Evolutionary conservation across 2,329 filamentous ascomycete genomes (phyloP).

Genomic region (Colletotrichum paranaense): DNA sequence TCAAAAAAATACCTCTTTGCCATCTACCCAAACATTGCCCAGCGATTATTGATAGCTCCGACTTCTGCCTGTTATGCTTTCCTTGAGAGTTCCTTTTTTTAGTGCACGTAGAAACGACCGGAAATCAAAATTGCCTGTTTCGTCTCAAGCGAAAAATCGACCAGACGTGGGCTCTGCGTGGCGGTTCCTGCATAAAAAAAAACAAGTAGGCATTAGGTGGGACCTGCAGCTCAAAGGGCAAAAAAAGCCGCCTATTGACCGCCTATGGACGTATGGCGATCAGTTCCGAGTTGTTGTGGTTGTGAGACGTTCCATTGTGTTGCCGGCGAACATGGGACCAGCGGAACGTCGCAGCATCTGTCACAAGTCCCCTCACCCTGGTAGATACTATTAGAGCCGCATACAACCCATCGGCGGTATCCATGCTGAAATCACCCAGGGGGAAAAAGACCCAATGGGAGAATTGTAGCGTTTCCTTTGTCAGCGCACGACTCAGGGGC

Average conservation of each 20-base stretch:
- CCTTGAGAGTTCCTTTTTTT: background rate
- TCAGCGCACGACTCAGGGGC: background rate
- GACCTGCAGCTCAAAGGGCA: background rate
- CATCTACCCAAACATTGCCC: background rate
- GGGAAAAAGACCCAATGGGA: constrained; percentile 7
- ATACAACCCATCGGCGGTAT: background rate
- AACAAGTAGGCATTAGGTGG: background rate
- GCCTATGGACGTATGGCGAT: background rate
- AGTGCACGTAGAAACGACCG: background rate
- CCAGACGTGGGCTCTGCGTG: background rate
- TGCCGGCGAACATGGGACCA: constrained; percentile 12
- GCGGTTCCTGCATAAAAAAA: background rate
- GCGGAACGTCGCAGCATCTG: constrained; percentile 29
- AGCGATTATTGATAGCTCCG: background rate
- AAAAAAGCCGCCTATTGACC: background rate
- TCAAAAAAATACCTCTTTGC: background rate
- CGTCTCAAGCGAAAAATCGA: background rate
- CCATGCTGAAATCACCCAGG: background rate
- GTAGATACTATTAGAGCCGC: constrained; percentile 14
- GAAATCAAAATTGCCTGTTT: background rate
- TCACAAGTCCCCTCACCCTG: constrained; percentile 18
- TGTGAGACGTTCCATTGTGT: background rate
- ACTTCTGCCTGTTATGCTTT: background rate
- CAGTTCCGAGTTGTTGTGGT: constrained; percentile 2
- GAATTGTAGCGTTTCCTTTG: constrained; percentile 15